phyloP scores from a whole-genome alignment of 2,329 filamentous ascomycete genomes.

The Pyrenophora tritici-repentis region DNA sequence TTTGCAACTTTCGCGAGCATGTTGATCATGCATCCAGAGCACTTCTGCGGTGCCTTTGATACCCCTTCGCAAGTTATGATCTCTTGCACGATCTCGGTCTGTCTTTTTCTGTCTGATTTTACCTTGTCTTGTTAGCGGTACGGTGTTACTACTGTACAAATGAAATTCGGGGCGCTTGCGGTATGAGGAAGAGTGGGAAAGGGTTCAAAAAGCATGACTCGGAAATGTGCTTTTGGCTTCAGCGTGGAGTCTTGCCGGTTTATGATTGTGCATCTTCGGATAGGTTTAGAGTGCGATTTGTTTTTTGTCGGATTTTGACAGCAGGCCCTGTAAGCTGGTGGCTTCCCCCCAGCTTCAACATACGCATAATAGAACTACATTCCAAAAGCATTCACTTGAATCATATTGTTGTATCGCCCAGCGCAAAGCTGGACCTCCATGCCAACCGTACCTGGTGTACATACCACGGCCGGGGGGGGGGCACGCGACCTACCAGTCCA shows the following conservation, averaged over 20 bases:
- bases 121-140: conserved; percentile 2
- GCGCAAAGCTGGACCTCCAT: no score
- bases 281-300: conserved; percentile 2
- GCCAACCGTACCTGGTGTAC: no score
- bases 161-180: conserved; percentile 4
- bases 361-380: conserved; percentile 3
- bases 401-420: no score
- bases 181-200: conserved; percentile 2
- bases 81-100: conserved; percentile 17
- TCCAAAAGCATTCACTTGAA: background rate
- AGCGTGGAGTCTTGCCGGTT: background rate
- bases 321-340: conserved; percentile 2
- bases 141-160: background rate
- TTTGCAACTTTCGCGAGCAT: conserved; percentile 8
- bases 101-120: conserved; percentile 7
- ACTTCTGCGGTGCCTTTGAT: conserved; percentile 15
- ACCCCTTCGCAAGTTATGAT: conserved; percentile 25
- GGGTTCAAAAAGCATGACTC: conserved; percentile 13
- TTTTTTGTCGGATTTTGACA: background rate
- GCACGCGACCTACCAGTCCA: no score
- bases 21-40: background rate
- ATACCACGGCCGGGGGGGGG: no score
- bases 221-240: background rate
- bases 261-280: conserved; percentile 10
- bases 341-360: background rate